These are phyloP conservation scores for Penicillium maclennaniae DNA, from an alignment of 495 filamentous ascomycete species.

Conservation along the genomic window DNA sequence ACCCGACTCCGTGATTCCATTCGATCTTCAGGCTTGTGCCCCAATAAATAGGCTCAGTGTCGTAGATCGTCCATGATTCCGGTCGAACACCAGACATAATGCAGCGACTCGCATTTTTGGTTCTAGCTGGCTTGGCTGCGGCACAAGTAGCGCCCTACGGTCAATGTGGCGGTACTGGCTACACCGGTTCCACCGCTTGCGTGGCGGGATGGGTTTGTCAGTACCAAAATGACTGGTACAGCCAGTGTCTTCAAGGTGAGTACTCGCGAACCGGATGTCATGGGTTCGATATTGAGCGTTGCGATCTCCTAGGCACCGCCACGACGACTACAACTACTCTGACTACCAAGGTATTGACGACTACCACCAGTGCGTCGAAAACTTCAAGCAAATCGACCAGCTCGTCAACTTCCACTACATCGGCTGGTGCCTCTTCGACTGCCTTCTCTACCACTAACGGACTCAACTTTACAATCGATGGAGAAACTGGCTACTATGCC, in stretches of 20 bases:
- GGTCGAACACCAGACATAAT: background rate
- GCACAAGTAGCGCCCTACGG: constrained; percentile 29
- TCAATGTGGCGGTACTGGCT: constrained; percentile 34
- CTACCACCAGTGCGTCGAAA: constrained; percentile 6
- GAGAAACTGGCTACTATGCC: constrained; percentile 57
- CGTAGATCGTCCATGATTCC: background rate
- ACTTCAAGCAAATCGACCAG: background rate
- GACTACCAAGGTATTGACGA: constrained; percentile 8
- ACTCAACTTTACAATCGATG: constrained; percentile 59
- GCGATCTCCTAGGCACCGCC: background rate
- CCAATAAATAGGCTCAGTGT: background rate
- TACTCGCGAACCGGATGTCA: background rate
- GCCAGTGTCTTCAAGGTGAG: constrained; percentile 31
- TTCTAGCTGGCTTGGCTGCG: constrained; percentile 20
- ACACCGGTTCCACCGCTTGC: constrained; percentile 26
- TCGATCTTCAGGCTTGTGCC: no score
- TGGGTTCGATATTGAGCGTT: background rate
- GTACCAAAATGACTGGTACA: constrained; percentile 36
- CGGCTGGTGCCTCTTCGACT: constrained; percentile 10
- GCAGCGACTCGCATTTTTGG: constrained; percentile 9
- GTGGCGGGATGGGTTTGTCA: constrained; percentile 30
- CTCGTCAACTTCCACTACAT: constrained; percentile 5
- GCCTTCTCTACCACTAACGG: constrained; percentile 50
- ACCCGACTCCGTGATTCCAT: constrained; percentile 1
- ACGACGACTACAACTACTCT: constrained; percentile 14